These are phyloP conservation scores for Curvularia eragrostidis DNA, from an alignment of 2,329 filamentous ascomycete species.

Conservation along the genomic window DNA sequence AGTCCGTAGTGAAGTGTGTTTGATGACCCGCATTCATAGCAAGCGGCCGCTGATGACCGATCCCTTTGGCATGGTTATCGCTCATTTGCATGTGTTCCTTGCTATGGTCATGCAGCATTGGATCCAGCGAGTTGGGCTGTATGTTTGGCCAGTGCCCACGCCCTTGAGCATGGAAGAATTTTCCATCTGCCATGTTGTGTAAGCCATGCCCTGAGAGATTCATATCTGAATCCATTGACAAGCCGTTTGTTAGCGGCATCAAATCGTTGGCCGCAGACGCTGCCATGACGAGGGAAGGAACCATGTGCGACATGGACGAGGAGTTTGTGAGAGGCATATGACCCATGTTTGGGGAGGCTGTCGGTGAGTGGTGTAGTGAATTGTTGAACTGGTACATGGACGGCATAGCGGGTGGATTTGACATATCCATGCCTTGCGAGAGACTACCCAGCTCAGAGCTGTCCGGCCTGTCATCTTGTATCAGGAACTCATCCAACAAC, in stretches of 20 bases:
- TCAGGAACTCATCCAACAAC: slow-evolving; percentile 48
- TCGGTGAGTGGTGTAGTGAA: slow-evolving; percentile 46
- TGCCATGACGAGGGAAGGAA: slow-evolving; percentile 50
- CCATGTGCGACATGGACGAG: slow-evolving; percentile 44
- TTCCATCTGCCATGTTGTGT: slow-evolving; percentile 39
- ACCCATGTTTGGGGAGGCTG: slow-evolving; percentile 44
- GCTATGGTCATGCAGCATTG: slow-evolving; percentile 44
- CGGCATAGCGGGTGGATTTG: slow-evolving; percentile 43
- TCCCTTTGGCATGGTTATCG: slow-evolving; percentile 30
- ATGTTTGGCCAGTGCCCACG: slow-evolving; percentile 43
- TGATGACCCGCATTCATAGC: slow-evolving; percentile 48
- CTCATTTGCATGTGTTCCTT: slow-evolving; percentile 36
- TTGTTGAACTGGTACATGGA: slow-evolving; percentile 51
- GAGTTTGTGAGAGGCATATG: slow-evolving; percentile 39
- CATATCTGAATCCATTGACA: slow-evolving; percentile 48
- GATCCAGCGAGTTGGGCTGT: slow-evolving; percentile 41
- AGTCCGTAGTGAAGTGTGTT: slow-evolving; percentile 49
- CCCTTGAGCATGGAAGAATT: slow-evolving; percentile 43
- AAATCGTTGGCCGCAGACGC: slow-evolving; percentile 51
- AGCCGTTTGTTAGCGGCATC: slow-evolving; percentile 43
- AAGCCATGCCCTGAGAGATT: slow-evolving; percentile 35
- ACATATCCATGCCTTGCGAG: slow-evolving; percentile 43
- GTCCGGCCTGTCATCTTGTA: slow-evolving; percentile 49
- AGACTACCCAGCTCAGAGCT: slow-evolving; percentile 30
- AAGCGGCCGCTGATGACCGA: slow-evolving; percentile 45